Base-by-base conservation (phyloP, 2,329 filamentous ascomycete genomes). In the Xylariaceae sp. region DNA sequence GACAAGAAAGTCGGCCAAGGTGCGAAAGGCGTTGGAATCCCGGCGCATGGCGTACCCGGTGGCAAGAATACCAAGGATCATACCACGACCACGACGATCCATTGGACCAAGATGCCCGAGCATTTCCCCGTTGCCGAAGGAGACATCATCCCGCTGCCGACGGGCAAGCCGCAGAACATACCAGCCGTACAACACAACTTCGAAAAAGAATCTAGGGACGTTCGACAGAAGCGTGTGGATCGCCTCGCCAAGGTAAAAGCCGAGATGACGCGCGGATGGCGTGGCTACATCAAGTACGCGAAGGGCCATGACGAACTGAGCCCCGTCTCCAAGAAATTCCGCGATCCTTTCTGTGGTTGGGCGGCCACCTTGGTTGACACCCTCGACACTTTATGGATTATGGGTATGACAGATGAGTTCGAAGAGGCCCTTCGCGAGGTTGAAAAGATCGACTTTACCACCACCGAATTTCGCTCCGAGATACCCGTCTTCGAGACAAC, bases 401-500 rank as follows among this genome's bases (percentile, higher is more conserved):
- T 90, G 86, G 87, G 82, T 1, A 67, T 90, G 71, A 80, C 80
- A 56, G 75, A 83, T 0, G 87, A 90, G 56, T 91, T 90, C 66
- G 78, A 84, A 41, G 81, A 85, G 64, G 88, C 87, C 2, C 81
- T 88, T 3, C 71, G 78, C 44, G 84, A 82, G 20, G 67, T 72
- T 12, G 71, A 72, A 40, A 74, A 75, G 40, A 93, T 97, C 55
- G 91, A 97, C 73, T 97, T 97, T 66, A 95, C 90, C 2, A 89
- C 83, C 10, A 88, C 85, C 23, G 73, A 78, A 2, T 70, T 73
- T 14, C 79, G 87, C 47, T 70, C 74, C 40, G 84, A 89, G 46
- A 95, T 97, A 44, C 92, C 91, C n/a, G 81, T 96, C 7, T 97
- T 97, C 65, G 93, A 97, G 74, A 96, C 92, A 0, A 90, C 88